Percentiles rank a stretch among this genome's conserved stretches.
These are phyloP conservation scores for Blakeslea trispora DNA, from an alignment of 371 early-diverging fungal species.

Conservation along the genomic window DNA sequence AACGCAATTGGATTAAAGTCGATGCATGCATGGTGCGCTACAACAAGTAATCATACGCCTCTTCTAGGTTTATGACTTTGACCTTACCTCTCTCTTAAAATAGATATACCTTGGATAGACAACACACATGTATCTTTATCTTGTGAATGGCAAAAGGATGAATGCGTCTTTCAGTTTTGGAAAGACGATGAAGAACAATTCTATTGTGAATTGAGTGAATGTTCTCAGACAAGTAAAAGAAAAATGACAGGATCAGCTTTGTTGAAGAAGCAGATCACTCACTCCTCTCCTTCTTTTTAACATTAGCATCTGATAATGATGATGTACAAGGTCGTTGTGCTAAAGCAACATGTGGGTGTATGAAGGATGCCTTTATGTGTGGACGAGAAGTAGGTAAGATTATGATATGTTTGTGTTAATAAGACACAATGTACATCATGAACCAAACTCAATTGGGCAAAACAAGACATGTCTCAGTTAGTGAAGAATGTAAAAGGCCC, in stretches of 20 bases:
- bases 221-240: slow-evolving; percentile 47
- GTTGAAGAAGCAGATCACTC: background rate
- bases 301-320: slow-evolving; percentile 26
- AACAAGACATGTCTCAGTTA: slow-evolving; percentile 50
- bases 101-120: slow-evolving; percentile 57
- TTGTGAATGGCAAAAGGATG: slow-evolving; percentile 44
- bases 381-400: slow-evolving; percentile 58
- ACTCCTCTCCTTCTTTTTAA: background rate
- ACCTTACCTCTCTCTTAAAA: background rate
- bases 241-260: background rate
- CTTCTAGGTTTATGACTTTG: background rate
- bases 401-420: too few relatives aligned
- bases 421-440: background rate
- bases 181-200: slow-evolving; percentile 58
- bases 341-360: slow-evolving; percentile 54
- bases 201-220: slow-evolving; percentile 55
- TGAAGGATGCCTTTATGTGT: slow-evolving; percentile 60
- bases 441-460: background rate
- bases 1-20: slow-evolving; percentile 50
- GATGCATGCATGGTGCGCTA: slow-evolving; percentile 55
- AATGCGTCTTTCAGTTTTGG: slow-evolving; percentile 62
- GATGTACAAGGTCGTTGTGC: slow-evolving; percentile 51
- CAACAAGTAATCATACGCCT: slow-evolving; percentile 41
- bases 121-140: slow-evolving; percentile 49
- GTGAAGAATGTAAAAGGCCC: slow-evolving; percentile 50